Evolutionary conservation across 495 filamentous ascomycete species (phyloP).

Genomic region (Xeromyces bisporus): DNA sequence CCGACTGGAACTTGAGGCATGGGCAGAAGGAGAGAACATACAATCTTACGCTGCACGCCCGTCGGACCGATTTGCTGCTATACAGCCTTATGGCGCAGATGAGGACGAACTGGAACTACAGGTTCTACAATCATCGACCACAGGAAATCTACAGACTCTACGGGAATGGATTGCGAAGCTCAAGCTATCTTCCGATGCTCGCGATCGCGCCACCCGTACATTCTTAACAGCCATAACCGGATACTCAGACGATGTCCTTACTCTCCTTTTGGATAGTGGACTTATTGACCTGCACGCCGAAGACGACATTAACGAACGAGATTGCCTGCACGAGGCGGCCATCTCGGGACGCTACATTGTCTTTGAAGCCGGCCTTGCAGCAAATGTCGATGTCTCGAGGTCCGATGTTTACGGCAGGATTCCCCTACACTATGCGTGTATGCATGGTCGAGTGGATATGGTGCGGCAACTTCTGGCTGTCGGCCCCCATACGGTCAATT

Average conservation of each 20-base stretch:
- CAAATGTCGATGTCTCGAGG: constrained; percentile 54
- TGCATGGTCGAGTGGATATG: constrained; percentile 80
- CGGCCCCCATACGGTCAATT: constrained; percentile 52
- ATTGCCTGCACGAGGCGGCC: constrained; percentile 85
- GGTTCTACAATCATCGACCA: constrained; percentile 69
- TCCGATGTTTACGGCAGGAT: constrained; percentile 88
- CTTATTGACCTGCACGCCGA: constrained; percentile 74
- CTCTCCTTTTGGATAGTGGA: constrained; percentile 57
- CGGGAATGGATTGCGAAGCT: constrained; percentile 46
- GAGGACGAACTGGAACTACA: constrained; percentile 78
- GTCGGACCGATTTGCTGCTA: constrained; percentile 43
- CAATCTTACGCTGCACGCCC: constrained; percentile 49
- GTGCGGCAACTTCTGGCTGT: constrained; percentile 49
- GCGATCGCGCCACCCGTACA: constrained; percentile 64
- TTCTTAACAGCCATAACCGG: constrained; percentile 80
- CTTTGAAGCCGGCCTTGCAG: constrained; percentile 51
- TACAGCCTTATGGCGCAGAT: constrained; percentile 49
- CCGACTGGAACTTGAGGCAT: constrained; percentile 79
- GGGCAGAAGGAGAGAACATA: constrained; percentile 90
- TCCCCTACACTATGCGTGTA: constrained; percentile 89
- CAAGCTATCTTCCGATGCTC: constrained; percentile 35
- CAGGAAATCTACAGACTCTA: constrained; percentile 47
- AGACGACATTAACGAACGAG: constrained; percentile 94
- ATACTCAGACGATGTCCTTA: constrained; percentile 61
- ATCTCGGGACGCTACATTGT: constrained; percentile 73